A percentile compares a stretch with the other conserved stretches of the same genome.
Conservation (phyloP, 2,329 filamentous ascomycete genomes). For the Monosporascus ibericus region DNA sequence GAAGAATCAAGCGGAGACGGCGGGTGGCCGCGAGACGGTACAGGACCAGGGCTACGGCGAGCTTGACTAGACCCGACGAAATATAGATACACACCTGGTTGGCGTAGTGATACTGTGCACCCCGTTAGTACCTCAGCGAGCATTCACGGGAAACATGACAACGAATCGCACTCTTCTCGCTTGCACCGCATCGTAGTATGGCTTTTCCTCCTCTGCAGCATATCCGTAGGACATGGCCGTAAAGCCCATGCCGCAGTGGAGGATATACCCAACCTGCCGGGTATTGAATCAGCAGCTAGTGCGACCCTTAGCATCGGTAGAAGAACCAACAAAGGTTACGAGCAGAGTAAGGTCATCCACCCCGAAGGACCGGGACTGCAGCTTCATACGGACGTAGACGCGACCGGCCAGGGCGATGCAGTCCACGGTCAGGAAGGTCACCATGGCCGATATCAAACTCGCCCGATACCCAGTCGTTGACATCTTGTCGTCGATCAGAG, state of each 20-base stretch:
- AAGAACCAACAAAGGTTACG: conserved; percentile 19
- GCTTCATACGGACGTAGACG: conserved; percentile 22
- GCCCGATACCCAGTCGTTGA: conserved; percentile 8
- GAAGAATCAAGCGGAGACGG: conserved; percentile 15
- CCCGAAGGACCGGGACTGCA: conserved; percentile 23
- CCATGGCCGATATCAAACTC: conserved; percentile 19
- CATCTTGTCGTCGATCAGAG: not conserved
- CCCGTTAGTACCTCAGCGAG: not conserved
- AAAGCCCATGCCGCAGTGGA: conserved; percentile 22
- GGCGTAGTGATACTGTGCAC: conserved; percentile 21
- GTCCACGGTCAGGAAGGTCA: conserved; percentile 21
- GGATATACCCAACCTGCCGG: conserved; percentile 18
- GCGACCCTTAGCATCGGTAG: not conserved
- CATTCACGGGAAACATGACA: not conserved
- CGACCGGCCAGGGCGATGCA: conserved; percentile 17
- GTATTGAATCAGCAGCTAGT: conserved; percentile 5
- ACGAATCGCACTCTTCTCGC: conserved; percentile 7
- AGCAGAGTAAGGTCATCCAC: conserved; percentile 23
- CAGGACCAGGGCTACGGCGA: conserved; percentile 28
- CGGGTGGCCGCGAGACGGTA: conserved; percentile 21
- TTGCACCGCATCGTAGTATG: conserved; percentile 16
- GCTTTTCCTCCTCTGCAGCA: conserved; percentile 17
- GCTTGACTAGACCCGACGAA: conserved; percentile 25
- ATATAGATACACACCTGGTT: conserved; percentile 25
- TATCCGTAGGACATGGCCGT: conserved; percentile 25